These are phyloP conservation scores for Penicillium chermesinum DNA, from an alignment of 495 filamentous ascomycete species.

Conservation along the genomic window DNA sequence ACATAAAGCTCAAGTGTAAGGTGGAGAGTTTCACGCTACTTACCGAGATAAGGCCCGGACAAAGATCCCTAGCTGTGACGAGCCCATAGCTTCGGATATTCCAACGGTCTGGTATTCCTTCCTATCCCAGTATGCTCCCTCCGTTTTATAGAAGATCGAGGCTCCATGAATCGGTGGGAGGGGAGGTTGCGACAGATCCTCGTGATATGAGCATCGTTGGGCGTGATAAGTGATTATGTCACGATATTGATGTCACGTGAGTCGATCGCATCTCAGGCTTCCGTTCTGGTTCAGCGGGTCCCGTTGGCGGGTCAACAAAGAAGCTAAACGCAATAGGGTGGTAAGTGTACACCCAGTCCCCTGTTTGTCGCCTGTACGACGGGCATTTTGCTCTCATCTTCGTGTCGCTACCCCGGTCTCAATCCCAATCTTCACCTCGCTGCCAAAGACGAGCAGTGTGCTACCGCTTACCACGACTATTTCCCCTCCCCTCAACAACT, in stretches of 20 bases:
- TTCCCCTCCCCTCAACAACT: not conserved
- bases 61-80: conserved; percentile 31
- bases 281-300: conserved; percentile 17
- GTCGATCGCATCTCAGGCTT: not conserved
- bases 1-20: too few relatives aligned
- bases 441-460: not conserved
- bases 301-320: conserved; percentile 21
- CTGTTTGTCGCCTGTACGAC: not conserved
- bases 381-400: conserved; percentile 12
- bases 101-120: too few relatives aligned
- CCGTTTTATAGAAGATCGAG: too few relatives aligned
- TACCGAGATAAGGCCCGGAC: conserved; percentile 42
- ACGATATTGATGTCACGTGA: conserved; percentile 5
- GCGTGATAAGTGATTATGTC: not conserved
- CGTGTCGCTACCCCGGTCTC: not conserved
- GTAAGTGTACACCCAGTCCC: conserved; percentile 31
- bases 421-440: conserved; percentile 2
- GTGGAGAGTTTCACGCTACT: too few relatives aligned
- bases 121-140: too few relatives aligned
- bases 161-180: too few relatives aligned
- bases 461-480: conserved; percentile 7
- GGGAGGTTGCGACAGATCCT: too few relatives aligned
- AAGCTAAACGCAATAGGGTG: conserved; percentile 37
- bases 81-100: conserved; percentile 2
- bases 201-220: not conserved